Evolutionary conservation across 1,284 basidiomycete genomes (phyloP), one percentile per base, ranked within the genome.

Genomic region (Cutaneotrichosporon cavernicola): DNA sequence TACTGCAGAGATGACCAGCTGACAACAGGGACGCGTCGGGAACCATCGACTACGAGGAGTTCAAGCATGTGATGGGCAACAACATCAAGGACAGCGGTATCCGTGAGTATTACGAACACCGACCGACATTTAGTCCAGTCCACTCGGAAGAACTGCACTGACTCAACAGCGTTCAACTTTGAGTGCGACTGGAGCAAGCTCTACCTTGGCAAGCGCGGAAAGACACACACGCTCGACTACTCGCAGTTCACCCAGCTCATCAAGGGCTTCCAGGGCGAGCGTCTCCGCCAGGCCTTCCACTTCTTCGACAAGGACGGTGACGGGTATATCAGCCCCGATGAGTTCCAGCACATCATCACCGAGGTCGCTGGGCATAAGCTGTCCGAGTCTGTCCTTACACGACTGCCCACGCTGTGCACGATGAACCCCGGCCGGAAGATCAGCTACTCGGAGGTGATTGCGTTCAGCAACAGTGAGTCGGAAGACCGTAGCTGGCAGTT

Each of bases 191-290:
- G 94, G 94, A 87, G 96, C 70, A 94, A 92, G 81, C 81, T 97
- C 70, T 95, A 96, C 81, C 85, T 97, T 52, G 94, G 94, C 66
- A 91, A 91, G 83, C 89, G 89, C 81, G 90, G 91, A 70, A 91
- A 90, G 60, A 83, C 88, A 52, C 92, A 95, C 78, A 91, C 96
- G 65, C 85, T 97, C 61, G 93, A 92, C 80, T 97, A 93, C 82
- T 89, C 90, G 77, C 93, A 97, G 81, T 97, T 97, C 81, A 96
- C 92, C 40, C 81, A 82, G 82, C 83, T 97, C 68, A 96, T 97
- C 92, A 97, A 96, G 81, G 94, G 92, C 52, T 85, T 97, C 66
- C 94, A 96, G 83, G 94, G 93, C 73, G 94, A 97, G 81, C 89
- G 94, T 56, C 84, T 97, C 65, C 88, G 94, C 69, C 94, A 97